Conservation (phyloP, 805 yeast genomes). For the Hanseniaspora singularis region DNA sequence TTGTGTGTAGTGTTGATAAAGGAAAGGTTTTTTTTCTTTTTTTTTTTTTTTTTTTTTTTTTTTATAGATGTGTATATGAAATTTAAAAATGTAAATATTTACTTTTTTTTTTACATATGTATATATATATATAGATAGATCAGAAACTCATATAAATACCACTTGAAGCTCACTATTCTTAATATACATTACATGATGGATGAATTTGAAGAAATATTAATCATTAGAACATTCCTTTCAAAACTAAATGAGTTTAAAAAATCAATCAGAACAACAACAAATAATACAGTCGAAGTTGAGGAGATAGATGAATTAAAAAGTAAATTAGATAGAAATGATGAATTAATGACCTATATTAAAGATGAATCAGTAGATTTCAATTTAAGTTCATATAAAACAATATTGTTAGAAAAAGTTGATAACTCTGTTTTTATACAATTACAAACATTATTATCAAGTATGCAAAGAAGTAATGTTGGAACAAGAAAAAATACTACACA, state of each 20-base stretch:
- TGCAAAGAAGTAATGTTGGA: not conserved
- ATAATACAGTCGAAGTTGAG: not conserved
- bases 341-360: not conserved
- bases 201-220: not conserved
- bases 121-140: too few relatives aligned
- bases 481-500: not conserved
- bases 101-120: too few relatives aligned
- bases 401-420: conserved; percentile 6
- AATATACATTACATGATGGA: too few relatives aligned
- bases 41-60: too few relatives aligned
- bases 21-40: too few relatives aligned
- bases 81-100: too few relatives aligned
- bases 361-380: not conserved
- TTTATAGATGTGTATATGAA: too few relatives aligned
- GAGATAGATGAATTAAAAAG: not conserved
- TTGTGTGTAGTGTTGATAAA: too few relatives aligned
- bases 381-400: conserved; percentile 2
- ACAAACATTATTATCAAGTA: not conserved
- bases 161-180: too few relatives aligned
- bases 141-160: too few relatives aligned
- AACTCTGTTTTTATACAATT: conserved; percentile 3
- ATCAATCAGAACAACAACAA: not conserved
- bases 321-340: not conserved
- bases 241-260: not conserved
- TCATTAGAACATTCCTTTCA: not conserved